Conservation (phyloP, 495 filamentous ascomycete species). For the Penicillium ochrochloron region DNA sequence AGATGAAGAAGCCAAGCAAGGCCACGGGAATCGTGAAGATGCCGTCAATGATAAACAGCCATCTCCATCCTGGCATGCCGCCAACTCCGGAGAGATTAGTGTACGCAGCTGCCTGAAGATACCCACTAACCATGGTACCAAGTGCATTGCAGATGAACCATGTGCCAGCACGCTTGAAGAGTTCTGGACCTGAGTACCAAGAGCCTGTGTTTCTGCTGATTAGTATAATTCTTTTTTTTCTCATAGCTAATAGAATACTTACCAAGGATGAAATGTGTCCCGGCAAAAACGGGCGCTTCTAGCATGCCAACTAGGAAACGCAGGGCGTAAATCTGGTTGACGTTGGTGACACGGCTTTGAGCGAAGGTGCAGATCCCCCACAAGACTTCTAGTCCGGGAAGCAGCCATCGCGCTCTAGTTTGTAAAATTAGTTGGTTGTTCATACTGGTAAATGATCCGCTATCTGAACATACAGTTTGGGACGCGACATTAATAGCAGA, state of each 20-base stretch:
- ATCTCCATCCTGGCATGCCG: constrained; percentile 53
- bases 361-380: constrained; percentile 39
- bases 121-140: constrained; percentile 44
- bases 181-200: constrained; percentile 46
- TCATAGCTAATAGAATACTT: not conserved
- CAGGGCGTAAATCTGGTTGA: constrained; percentile 51
- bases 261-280: constrained; percentile 48
- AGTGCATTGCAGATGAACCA: constrained; percentile 47
- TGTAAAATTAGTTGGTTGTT: not conserved
- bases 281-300: constrained; percentile 50
- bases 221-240: not conserved
- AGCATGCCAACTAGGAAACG: constrained; percentile 58
- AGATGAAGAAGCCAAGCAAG: constrained; percentile 47
- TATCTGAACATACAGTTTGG: constrained; percentile 31
- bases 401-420: constrained; percentile 40
- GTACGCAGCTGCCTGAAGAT: constrained; percentile 52
- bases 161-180: constrained; percentile 43
- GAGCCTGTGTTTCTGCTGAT: constrained; percentile 30
- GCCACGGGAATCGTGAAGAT: constrained; percentile 56
- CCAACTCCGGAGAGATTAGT: constrained; percentile 48
- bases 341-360: constrained; percentile 42
- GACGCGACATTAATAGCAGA: constrained; percentile 41
- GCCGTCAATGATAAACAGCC: constrained; percentile 56
- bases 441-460: not conserved
- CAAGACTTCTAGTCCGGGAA: constrained; percentile 38